Evolutionary conservation across 1,284 basidiomycete genomes (phyloP).

Genomic region (Ustilago loliicola): DNA sequence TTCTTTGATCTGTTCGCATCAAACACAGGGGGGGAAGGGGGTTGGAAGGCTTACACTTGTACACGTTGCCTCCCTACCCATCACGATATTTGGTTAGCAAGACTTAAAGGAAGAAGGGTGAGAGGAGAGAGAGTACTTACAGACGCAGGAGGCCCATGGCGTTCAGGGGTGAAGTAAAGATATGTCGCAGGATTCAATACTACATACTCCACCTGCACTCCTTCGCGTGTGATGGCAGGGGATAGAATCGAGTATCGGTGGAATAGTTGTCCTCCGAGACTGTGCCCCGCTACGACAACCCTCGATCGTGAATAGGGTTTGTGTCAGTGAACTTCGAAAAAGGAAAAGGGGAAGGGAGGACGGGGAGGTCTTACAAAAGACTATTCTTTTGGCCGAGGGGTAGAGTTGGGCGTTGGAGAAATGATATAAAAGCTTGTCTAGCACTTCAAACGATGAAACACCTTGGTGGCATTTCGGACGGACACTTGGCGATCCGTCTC

Average conservation of each 20-base stretch:
- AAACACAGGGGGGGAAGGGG: background rate
- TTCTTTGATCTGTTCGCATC: background rate
- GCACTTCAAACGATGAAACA: slow-evolving; percentile 48
- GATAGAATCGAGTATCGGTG: slow-evolving; percentile 48
- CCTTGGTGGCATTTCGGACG: background rate
- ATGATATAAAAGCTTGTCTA: slow-evolving; percentile 36
- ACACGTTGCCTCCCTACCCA: slow-evolving; percentile 37
- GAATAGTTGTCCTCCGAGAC: slow-evolving; percentile 46
- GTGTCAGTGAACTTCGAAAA: background rate
- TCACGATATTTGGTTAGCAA: background rate
- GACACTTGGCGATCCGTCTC: slow-evolving; percentile 29
- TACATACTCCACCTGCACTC: slow-evolving; percentile 25
- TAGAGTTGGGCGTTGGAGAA: slow-evolving; percentile 11
- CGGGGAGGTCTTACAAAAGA: slow-evolving; percentile 37
- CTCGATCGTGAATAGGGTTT: background rate
- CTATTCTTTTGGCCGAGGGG: slow-evolving; percentile 18
- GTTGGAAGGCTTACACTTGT: slow-evolving; percentile 51
- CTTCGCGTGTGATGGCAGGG: background rate
- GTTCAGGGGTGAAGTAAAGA: slow-evolving; percentile 34
- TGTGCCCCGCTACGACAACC: slow-evolving; percentile 40
- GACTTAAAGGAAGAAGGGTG: background rate
- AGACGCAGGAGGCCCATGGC: slow-evolving; percentile 15
- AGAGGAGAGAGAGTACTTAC: slow-evolving; percentile 6
- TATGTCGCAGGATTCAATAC: slow-evolving; percentile 47
- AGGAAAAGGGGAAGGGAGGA: background rate